Percentiles rank a stretch among this genome's conserved stretches.
These are phyloP conservation scores for Eucalyptus cloeziana DNA, from an alignment of 345 rosid species.

Conservation along the genomic window DNA sequence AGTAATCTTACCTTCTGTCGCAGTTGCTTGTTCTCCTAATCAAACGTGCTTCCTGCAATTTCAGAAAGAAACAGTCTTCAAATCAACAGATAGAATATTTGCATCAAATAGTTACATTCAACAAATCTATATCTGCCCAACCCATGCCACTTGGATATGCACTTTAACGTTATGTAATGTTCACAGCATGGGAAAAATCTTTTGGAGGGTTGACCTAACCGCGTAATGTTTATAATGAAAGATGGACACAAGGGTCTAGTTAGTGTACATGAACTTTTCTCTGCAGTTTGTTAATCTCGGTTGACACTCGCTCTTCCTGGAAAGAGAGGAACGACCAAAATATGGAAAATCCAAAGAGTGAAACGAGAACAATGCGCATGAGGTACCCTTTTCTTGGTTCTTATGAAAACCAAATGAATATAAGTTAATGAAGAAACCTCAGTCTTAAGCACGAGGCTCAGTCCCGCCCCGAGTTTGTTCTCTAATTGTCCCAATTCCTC, in stretches of 20 bases:
- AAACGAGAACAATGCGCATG: neutral
- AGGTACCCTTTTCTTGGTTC: neutral
- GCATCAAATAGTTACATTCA: neutral
- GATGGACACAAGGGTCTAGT: neutral
- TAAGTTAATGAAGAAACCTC: neutral
- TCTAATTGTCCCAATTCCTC: constrained; percentile 4
- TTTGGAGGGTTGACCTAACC: neutral
- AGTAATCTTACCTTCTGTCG: neutral
- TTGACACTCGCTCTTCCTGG: neutral
- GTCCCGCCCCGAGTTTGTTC: neutral
- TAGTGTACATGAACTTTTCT: neutral
- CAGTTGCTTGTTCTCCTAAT: neutral
- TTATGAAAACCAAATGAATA: neutral
- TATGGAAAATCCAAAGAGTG: neutral
- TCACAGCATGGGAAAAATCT: neutral
- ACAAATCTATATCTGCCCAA: neutral
- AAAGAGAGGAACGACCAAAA: neutral
- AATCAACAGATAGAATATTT: neutral
- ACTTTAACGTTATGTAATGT: neutral
- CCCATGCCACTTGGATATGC: neutral
- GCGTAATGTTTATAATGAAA: neutral
- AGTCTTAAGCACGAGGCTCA: neutral
- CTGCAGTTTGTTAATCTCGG: neutral
- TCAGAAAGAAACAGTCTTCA: neutral
- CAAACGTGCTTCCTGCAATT: neutral